Conservation (phyloP, 441 rosid genomes). For the Capsella rubella region DNA sequence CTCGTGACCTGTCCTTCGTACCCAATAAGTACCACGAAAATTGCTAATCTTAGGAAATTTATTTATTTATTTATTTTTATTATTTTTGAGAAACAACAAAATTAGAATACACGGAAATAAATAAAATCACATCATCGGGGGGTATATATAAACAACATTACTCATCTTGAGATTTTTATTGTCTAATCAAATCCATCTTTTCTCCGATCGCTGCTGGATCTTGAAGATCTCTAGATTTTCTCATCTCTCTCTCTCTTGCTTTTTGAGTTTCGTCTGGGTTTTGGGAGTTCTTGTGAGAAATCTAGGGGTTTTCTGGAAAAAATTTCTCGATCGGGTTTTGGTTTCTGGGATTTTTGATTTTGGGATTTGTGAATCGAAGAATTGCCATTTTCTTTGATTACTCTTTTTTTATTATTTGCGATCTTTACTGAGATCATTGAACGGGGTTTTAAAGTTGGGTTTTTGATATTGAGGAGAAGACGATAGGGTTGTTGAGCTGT, state of each 20-base stretch:
- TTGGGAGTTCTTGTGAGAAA: conserved; percentile 6
- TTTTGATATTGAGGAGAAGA: conserved; percentile 42
- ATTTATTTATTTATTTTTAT: not conserved
- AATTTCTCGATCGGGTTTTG: conserved; percentile 24
- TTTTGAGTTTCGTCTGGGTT: not conserved
- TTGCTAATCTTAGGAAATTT: conserved; percentile 32
- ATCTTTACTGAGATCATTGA: conserved; percentile 32
- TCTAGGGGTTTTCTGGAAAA: conserved; percentile 34
- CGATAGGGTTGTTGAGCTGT: conserved; percentile 40
- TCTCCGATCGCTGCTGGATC: conserved; percentile 38
- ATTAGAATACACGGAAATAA: conserved; percentile 31
- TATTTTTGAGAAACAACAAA: conserved; percentile 12
- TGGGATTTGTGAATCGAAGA: conserved; percentile 24
- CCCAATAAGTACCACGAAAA: conserved; percentile 44
- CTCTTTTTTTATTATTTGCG: conserved; percentile 4
- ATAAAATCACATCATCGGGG: not conserved
- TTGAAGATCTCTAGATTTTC: conserved; percentile 36
- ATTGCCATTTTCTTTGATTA: conserved; percentile 26
- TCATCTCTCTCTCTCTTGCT: not conserved
- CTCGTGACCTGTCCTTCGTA: conserved; percentile 44
- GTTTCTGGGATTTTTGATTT: conserved; percentile 5
- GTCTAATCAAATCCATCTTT: not conserved
- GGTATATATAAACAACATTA: conserved; percentile 12
- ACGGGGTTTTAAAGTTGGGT: not conserved
- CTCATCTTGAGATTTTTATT: conserved; percentile 18